phyloP scores from a whole-genome alignment of 805 yeast genomes.

The Saccharomycopsis fermentans region DNA sequence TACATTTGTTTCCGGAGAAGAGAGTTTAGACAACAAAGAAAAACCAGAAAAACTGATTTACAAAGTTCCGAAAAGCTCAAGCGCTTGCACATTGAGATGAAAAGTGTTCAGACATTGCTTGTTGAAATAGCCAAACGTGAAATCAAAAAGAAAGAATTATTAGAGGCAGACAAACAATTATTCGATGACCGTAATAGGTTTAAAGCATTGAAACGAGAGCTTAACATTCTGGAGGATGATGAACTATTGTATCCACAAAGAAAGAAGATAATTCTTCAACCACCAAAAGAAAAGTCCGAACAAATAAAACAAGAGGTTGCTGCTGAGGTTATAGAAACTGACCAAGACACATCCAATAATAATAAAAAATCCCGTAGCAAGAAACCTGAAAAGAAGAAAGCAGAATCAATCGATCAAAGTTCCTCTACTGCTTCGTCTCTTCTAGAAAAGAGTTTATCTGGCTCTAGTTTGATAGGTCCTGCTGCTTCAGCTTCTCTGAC shows the following conservation, averaged over 20 bases:
- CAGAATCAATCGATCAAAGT: constrained; percentile 12
- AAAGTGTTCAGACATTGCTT: constrained; percentile 60
- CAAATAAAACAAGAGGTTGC: constrained; percentile 17
- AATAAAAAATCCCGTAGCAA: constrained; percentile 19
- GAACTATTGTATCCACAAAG: constrained; percentile 72
- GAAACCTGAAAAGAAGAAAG: constrained; percentile 20
- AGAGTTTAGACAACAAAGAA: constrained; percentile 90
- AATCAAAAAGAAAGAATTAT: constrained; percentile 45
- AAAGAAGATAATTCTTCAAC: constrained; percentile 40
- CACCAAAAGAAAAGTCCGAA: constrained; percentile 13
- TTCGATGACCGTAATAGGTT: constrained; percentile 66
- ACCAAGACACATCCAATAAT: constrained; percentile 16
- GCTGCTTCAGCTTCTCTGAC: constrained; percentile 16
- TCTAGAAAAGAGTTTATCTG: constrained; percentile 1
- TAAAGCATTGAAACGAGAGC: constrained; percentile 62
- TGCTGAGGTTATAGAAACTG: not conserved
- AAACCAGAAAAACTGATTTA: constrained; percentile 89
- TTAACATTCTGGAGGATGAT: constrained; percentile 75
- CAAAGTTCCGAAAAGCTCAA: constrained; percentile 81
- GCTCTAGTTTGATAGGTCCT: constrained; percentile 13
- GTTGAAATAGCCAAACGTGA: constrained; percentile 69
- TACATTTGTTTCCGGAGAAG: constrained; percentile 93
- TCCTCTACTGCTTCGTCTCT: constrained; percentile 9
- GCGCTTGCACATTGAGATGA: constrained; percentile 62
- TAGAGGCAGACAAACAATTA: constrained; percentile 53